Conservation (phyloP, 495 filamentous ascomycete species). For the Trichoderma erinaceum region DNA sequence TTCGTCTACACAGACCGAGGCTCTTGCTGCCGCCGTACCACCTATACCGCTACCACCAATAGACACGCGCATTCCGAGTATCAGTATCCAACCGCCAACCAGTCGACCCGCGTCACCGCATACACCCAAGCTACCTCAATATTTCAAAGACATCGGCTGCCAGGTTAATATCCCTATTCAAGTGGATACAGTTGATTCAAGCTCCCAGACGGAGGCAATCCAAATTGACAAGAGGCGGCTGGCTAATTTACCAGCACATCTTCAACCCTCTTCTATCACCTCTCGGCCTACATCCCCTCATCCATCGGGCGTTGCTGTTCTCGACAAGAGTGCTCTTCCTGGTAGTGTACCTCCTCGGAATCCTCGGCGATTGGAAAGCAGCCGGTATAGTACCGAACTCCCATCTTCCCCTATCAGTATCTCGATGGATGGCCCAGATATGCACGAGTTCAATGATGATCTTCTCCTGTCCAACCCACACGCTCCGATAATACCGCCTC, state of each 20-base stretch:
- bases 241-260: constrained; percentile 65
- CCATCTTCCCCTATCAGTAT: constrained; percentile 39
- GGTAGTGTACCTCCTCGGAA: constrained; percentile 47
- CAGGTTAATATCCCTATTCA: constrained; percentile 49
- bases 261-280: constrained; percentile 65
- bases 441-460: constrained; percentile 72
- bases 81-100: constrained; percentile 54
- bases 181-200: neutral
- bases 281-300: constrained; percentile 49
- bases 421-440: constrained; percentile 30
- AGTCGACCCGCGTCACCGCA: constrained; percentile 48
- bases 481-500: constrained; percentile 60
- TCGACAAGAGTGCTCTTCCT: constrained; percentile 38
- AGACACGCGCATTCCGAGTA: constrained; percentile 45
- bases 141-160: constrained; percentile 51
- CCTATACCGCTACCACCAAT: constrained; percentile 27
- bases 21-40: constrained; percentile 26
- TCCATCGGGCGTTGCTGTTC: constrained; percentile 24
- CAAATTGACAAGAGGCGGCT: constrained; percentile 67
- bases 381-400: constrained; percentile 34
- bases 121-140: constrained; percentile 46
- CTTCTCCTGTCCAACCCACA: constrained; percentile 58
- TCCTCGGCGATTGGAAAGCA: constrained; percentile 42
- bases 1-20: constrained; percentile 67
- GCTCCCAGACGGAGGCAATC: constrained; percentile 78